Base-by-base conservation (phyloP, 441 rosid species). In the Cnidoscolus chayamansa region DNA sequence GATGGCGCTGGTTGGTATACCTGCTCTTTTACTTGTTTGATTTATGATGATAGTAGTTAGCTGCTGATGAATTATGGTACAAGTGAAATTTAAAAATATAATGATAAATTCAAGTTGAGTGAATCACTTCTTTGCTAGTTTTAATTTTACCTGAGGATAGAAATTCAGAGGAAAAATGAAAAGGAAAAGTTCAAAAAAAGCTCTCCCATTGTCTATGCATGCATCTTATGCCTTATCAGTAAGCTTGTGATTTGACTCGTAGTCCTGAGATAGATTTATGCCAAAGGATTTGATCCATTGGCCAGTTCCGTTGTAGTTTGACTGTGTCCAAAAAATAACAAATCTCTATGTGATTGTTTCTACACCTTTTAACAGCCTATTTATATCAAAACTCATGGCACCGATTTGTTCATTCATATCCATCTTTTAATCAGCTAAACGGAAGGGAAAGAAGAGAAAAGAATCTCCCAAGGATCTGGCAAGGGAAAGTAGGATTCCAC, bases 381-480 rank as follows among this genome's bases (percentile, higher is more conserved):
- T n/a, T 55, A 13, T 57, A 8, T 17, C 35, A 7, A 47, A 68
- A 47, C 49, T 56, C 62, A 37, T 76, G 25, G 49, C 30, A 19
- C 67, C 61, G 35, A 58, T 58, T 75, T 66, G 25, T 62, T 63
- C 61, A 47, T 61, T 74, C 25, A 63, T 45, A 10, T 75, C 3
- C 68, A 51, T 75, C 30, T 74, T 55, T 57, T 78, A 62, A 72
- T 77, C 88, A 93, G 99, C 84, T 79, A 92, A 93, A 81, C 65
- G 82, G 59, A 93, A 81, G 83, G 96, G 93, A 70, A 95, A 93
- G 89, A 95, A 86, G 78, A 85, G 83, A 75, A 89, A 81, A 80
- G 97, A 92, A 69, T 82, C 88, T 68, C 40, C 79, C 35, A 90
- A 88, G 81, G 92, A 90, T 67, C 70, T 77, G 74, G 87, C 79